Evolutionary conservation across 2,329 filamentous ascomycete genomes (phyloP), one percentile per base, ranked within the genome.

Genomic region (Calonectria hongkongensis): DNA sequence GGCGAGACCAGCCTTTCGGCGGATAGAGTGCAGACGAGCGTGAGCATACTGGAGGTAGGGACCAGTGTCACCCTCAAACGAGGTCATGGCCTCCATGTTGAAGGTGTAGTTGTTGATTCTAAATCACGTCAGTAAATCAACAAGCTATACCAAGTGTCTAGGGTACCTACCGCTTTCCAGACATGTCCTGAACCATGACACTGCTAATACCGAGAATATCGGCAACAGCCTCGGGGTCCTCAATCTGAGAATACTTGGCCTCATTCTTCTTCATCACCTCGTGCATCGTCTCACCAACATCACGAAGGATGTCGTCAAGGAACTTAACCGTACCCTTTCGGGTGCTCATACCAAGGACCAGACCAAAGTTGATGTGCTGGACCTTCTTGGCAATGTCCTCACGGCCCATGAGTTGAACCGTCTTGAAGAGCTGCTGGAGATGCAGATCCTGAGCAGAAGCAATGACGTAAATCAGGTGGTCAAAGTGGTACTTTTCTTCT

Each of bases 151-250:
- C 5, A 7, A 3, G 1, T 21, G 12, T 39, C 25, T 6, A 7
- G 64, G 33, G 58, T 48, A 78, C 89, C 76, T 85, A 93, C 93
- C 94, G 91, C 91, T 98, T 98, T 83, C 96, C 97, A 76, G 91
- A 94, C 95, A 98, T 98, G 82, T 98, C 97, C 85, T 98, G 96
- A 25, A 98, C 95, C 95, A 98, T 98, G 82, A 98, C 96, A 81
- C 94, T 94, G 76, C 94, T 96, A 82, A 98, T 98, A 75, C 96
- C 97, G 3, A 98, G 90, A 13, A 91, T 95, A 86, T 98, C 97
- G 73, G 97, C 95, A 12, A 93, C 94, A 68, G 91, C 90, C 68
- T 92, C 92, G 0, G 96, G 96, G 83, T 98, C 89, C 81, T 93
- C 94, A 25, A 99, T 93, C 85, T 98, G 95, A 70, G 92, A 87